Base-by-base conservation (phyloP, 108 stramenopile genomes). In the Cylindrotheca closterium region DNA sequence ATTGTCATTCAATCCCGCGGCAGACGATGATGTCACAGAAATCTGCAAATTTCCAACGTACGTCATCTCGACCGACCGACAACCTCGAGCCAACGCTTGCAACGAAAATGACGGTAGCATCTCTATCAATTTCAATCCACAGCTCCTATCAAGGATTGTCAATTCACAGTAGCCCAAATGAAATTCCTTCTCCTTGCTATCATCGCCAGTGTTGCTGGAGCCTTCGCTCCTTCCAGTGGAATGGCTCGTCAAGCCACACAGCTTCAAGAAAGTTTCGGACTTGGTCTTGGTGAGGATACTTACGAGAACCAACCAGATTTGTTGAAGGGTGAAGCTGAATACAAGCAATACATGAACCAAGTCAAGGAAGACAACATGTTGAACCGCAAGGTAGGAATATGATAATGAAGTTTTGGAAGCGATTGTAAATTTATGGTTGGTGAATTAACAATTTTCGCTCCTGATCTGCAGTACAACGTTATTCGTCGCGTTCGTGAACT, bases 401-500 rank as follows among this genome's bases (percentile, higher is more conserved):
- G 10, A 49, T 24, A 2, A 47, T 25, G 10, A 4, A 49, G 33
- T 33, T 34, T 63, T 71, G 4, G 60, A 47, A n/a, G 50, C 56
- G 45, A 47, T 33, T 12, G 23, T 46, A 19, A 22, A 31, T 12
- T 24, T 47, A 25, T 21, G 45, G 19, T 47, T 45, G 15, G 10
- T 7, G 7, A 15, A 7, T 42, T 7, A 42, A 42, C 15, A 42
- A 42, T 15, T 10, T 49, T 31, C 24, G 25, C 37, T 28, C 30
- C 31, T 18, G 10, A 1, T 55, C 51, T 47, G 32, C 56, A 93
- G 88, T 93, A 93, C 84, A 78, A 87, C 66, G 79, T 86, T 61
- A 73, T 93, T 59, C 63, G 80, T 48, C 84, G 92, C 51, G 88
- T 93, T 10, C 88, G 92, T 46, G 92, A 93, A 68, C 77, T 89